These are phyloP conservation scores for Rhodocollybia butyracea DNA, from an alignment of 768 basidiomycete genomes.

Conservation along the genomic window DNA sequence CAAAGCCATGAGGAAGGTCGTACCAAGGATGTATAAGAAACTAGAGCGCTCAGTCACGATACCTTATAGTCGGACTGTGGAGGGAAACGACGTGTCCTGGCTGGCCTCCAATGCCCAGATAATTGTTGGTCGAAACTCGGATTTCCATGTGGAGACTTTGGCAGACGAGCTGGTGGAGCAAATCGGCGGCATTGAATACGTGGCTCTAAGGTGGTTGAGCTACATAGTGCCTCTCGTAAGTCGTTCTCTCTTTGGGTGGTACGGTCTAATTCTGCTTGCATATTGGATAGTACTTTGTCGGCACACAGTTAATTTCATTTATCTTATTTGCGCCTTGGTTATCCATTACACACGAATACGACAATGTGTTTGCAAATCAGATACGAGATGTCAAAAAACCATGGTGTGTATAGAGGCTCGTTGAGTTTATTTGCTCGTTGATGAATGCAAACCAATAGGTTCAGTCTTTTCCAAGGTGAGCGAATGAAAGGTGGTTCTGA, in stretches of 20 bases:
- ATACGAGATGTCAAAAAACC: conserved; percentile 48
- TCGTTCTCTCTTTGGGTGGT: background rate
- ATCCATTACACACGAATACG: conserved; percentile 38
- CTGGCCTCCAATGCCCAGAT: conserved; percentile 33
- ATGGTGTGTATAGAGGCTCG: conserved; percentile 46
- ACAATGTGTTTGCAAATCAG: conserved; percentile 48
- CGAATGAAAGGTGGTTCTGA: conserved; percentile 27
- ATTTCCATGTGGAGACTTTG: conserved; percentile 50
- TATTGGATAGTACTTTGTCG: conserved; percentile 58
- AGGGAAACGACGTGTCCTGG: conserved; percentile 32
- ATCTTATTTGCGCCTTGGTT: conserved; percentile 64
- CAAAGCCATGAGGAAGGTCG: conserved; percentile 32
- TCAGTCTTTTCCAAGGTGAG: conserved; percentile 42
- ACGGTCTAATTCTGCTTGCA: background rate
- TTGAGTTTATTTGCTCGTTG: background rate
- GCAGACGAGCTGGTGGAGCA: conserved; percentile 67
- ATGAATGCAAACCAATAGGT: conserved; percentile 25
- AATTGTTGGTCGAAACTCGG: conserved; percentile 57
- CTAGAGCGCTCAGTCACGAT: conserved; percentile 52
- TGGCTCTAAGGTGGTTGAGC: conserved; percentile 52
- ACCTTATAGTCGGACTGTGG: conserved; percentile 41
- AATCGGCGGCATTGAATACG: conserved; percentile 75
- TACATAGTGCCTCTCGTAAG: conserved; percentile 46
- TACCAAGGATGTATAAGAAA: conserved; percentile 41
- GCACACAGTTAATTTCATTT: conserved; percentile 52